These are phyloP conservation scores for Carex cristatella DNA, from an alignment of 176 grass and related monocot genomes.

Conservation along the genomic window DNA sequence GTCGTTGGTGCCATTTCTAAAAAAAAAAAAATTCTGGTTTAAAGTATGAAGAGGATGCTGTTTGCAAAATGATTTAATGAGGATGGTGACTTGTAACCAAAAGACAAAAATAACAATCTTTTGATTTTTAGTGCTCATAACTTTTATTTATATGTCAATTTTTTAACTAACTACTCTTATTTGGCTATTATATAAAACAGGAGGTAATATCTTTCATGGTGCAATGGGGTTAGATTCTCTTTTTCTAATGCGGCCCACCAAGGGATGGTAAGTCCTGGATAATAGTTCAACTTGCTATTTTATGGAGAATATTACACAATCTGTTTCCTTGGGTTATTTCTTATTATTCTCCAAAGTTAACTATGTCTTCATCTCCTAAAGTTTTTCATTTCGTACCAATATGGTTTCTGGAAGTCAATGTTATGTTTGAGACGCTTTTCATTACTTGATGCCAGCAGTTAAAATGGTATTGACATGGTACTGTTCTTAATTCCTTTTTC, in stretches of 20 bases:
- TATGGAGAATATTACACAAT: background rate
- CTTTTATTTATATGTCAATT: background rate
- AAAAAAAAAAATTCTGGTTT: background rate
- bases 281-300: background rate
- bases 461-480: conserved; percentile 3
- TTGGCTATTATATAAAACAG: conserved; percentile 27
- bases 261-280: conserved; percentile 68
- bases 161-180: background rate
- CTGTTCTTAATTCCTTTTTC: background rate
- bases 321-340: background rate
- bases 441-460: background rate
- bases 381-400: background rate
- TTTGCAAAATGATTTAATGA: background rate
- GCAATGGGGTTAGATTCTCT: conserved; percentile 92
- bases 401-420: background rate
- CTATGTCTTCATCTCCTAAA: background rate
- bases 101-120: background rate
- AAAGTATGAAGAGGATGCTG: background rate
- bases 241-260: conserved; percentile 84
- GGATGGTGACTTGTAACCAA: background rate
- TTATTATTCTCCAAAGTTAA: background rate
- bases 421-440: background rate
- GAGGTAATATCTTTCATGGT: conserved; percentile 95
- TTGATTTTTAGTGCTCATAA: background rate
- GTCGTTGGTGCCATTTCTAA: background rate